Base-by-base conservation (phyloP, 495 filamentous ascomycete genomes). In the Tuber indicum region DNA sequence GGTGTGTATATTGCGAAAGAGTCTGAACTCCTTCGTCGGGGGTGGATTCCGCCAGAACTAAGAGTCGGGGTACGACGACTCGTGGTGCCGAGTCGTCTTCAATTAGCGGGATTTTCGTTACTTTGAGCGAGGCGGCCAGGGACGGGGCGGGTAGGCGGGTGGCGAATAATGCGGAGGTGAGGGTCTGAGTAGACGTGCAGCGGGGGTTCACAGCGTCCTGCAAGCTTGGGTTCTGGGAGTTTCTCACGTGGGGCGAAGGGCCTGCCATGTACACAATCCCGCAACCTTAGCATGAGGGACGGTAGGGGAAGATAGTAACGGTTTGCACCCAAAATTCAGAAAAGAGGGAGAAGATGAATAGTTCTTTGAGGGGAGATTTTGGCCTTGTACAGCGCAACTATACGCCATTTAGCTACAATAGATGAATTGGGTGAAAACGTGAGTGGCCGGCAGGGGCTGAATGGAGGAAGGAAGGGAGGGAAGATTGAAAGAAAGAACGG, bases 21-120 rank as follows among this genome's bases (percentile, higher is more conserved):
- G 81, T 74, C 72, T 82, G 81, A 74, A 70, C 81, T 79, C 81
- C 81, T 79, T 80, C 81, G 71, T 82, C 81, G 49, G 81, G 75
- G 73, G 75, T 82, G 23, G 81, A 71, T 75, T 82, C 81, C 77
- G 81, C 81, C 81, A 82, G 81, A 72, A 69, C 80, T 79, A 79
- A 73, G 32, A 75, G 47, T 9, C 46, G 74, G 74, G 62, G 43
- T 39, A 69, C 26, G 58, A 74, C 74, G 71, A 74, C 78, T 74
- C 78, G 77, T 71, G 66, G 47, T 49, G 77, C 73, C 77, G 78
- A 80, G 78, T 80, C 78, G 77, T 74, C 62, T 47, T 71, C 76
- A 76, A 72, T 80, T 79, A 76, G 76, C 72, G 79, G 39, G 78
- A 78, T 70, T 76, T 79, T 79, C 75, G 49, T 76, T 80, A 62